A percentile compares a stretch with the other conserved stretches of the same genome.
These are phyloP conservation scores for Oryza punctata DNA, from an alignment of 176 grass and related monocot genomes.

Conservation along the genomic window DNA sequence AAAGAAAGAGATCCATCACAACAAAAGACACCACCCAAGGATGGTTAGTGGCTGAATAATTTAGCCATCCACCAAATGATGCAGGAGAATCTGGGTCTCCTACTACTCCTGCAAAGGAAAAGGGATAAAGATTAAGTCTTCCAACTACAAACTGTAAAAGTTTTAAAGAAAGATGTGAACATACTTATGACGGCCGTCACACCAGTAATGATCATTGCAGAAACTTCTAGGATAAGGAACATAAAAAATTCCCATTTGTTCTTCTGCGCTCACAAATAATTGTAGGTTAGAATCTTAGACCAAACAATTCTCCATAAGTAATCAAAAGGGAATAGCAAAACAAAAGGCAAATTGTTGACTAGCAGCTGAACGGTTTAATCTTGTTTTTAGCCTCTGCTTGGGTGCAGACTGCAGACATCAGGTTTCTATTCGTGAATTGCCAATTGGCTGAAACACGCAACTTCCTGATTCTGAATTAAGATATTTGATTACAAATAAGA, in stretches of 20 bases:
- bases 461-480: slow-evolving; percentile 6
- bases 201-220: slow-evolving; percentile 96
- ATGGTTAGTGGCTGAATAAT: slow-evolving; percentile 75
- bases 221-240: slow-evolving; percentile 93
- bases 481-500: slow-evolving; percentile 17
- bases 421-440: slow-evolving; percentile 15
- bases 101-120: slow-evolving; percentile 60
- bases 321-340: slow-evolving; percentile 14
- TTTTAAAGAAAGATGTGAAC: slow-evolving; percentile 37
- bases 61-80: slow-evolving; percentile 89
- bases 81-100: slow-evolving; percentile 70
- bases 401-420: slow-evolving; percentile 18
- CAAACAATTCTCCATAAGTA: slow-evolving; percentile 9
- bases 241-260: slow-evolving; percentile 99
- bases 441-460: not conserved
- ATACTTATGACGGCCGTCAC: slow-evolving; percentile 72
- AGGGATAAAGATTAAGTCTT: slow-evolving; percentile 3
- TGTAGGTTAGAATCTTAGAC: slow-evolving; percentile 35
- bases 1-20: slow-evolving; percentile 80
- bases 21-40: slow-evolving; percentile 82
- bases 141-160: not conserved
- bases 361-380: slow-evolving; percentile 16
- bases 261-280: slow-evolving; percentile 61
- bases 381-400: slow-evolving; percentile 22
- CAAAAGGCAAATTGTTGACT: not conserved